These are phyloP conservation scores for Schoenoplectus triqueter DNA, from an alignment of 202 grass and related monocot species.

Conservation along the genomic window DNA sequence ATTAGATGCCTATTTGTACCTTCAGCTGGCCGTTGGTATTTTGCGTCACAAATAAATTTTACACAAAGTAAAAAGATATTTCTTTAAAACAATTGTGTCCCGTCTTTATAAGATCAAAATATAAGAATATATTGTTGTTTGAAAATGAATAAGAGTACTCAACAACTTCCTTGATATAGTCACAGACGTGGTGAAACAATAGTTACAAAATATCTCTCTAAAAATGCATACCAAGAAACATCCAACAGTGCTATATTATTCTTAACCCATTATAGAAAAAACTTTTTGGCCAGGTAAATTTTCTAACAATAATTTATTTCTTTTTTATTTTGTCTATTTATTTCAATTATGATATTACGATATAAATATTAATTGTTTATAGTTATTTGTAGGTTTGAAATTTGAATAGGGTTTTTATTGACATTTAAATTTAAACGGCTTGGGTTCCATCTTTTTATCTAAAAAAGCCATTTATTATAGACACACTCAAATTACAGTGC, in stretches of 20 bases:
- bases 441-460: too few relatives aligned
- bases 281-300: background rate
- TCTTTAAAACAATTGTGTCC: background rate
- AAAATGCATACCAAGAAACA: background rate
- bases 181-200: background rate
- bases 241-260: background rate
- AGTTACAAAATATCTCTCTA: background rate
- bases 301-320: background rate
- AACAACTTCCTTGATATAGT: background rate
- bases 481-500: too few relatives aligned
- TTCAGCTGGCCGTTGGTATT: background rate
- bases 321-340: background rate
- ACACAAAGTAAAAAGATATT: background rate
- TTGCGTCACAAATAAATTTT: background rate
- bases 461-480: too few relatives aligned
- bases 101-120: background rate
- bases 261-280: background rate
- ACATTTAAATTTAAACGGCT: too few relatives aligned
- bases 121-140: background rate
- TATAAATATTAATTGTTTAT: too few relatives aligned
- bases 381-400: too few relatives aligned
- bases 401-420: too few relatives aligned
- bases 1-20: constrained; percentile 1
- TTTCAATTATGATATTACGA: background rate
- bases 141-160: background rate